These are phyloP conservation scores for Massarina eburnea DNA, from an alignment of 2,329 filamentous ascomycete species.

Conservation along the genomic window DNA sequence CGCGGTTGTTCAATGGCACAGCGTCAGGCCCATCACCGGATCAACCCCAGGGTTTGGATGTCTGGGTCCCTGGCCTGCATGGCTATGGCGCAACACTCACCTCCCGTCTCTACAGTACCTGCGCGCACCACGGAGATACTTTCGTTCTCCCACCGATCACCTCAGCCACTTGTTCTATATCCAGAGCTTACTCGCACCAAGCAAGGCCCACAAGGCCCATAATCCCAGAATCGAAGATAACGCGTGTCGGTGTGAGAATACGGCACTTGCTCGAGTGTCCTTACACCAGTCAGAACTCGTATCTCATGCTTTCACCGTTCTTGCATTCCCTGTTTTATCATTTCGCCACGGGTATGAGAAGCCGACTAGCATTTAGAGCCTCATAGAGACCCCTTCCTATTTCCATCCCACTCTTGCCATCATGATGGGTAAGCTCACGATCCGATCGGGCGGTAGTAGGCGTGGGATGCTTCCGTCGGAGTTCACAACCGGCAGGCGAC, in stretches of 20 bases:
- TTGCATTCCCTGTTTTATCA: not conserved
- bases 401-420: not conserved
- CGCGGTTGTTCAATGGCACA: constrained; percentile 2
- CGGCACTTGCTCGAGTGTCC: no score
- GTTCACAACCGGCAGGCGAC: not conserved
- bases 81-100: not conserved
- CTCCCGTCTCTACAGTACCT: no score
- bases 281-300: no score
- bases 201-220: no score
- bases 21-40: constrained; percentile 1
- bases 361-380: not conserved
- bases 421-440: not conserved
- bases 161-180: not conserved
- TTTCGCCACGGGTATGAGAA: not conserved
- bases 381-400: not conserved
- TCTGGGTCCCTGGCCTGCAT: not conserved
- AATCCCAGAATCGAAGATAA: no score
- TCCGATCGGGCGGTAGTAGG: not conserved
- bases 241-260: no score
- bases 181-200: not conserved
- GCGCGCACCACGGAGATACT: not conserved
- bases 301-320: no score
- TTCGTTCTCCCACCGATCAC: not conserved
- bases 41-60: constrained; percentile 1
- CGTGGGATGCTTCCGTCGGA: constrained; percentile 3